Percentiles rank a stretch among this genome's conserved stretches.
These are phyloP conservation scores for Logfia minima DNA, from an alignment of 129 eudicot species.

Conservation along the genomic window DNA sequence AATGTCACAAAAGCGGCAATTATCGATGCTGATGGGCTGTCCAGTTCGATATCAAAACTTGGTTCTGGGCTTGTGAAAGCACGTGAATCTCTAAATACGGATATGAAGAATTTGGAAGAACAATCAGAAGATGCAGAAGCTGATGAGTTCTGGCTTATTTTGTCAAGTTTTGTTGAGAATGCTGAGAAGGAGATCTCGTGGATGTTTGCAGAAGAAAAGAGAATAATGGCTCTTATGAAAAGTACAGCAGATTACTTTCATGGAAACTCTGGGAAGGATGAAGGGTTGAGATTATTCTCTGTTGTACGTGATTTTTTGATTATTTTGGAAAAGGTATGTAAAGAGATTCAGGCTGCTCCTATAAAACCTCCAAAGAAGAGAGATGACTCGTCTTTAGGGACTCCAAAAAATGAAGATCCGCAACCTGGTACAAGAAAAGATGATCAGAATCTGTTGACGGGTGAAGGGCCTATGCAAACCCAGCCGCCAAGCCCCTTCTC, in stretches of 20 bases:
- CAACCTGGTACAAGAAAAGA: not conserved
- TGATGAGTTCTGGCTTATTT: constrained; percentile 41
- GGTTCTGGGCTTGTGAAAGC: constrained; percentile 36
- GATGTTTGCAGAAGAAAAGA: constrained; percentile 51
- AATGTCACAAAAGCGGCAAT: constrained; percentile 53
- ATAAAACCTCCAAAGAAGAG: constrained; percentile 40
- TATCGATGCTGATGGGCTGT: constrained; percentile 44
- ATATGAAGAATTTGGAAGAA: constrained; percentile 35
- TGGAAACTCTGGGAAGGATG: constrained; percentile 52
- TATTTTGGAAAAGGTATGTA: constrained; percentile 49
- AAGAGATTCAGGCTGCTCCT: constrained; percentile 45
- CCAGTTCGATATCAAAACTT: constrained; percentile 43
- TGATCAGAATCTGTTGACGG: not conserved
- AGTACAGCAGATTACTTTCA: constrained; percentile 65
- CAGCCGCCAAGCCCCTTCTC: constrained; percentile 8
- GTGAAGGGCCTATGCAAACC: not conserved
- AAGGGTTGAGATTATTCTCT: constrained; percentile 54
- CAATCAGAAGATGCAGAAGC: constrained; percentile 29
- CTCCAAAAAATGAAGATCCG: not conserved
- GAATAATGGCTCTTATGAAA: constrained; percentile 44
- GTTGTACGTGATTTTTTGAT: constrained; percentile 55
- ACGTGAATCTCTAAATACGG: constrained; percentile 38
- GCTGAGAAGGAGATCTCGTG: constrained; percentile 44
- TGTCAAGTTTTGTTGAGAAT: constrained; percentile 40
- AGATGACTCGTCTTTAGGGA: constrained; percentile 11